Evolutionary conservation across 2,329 filamentous ascomycete genomes (phyloP).

Genomic region (Fusarium sp.): DNA sequence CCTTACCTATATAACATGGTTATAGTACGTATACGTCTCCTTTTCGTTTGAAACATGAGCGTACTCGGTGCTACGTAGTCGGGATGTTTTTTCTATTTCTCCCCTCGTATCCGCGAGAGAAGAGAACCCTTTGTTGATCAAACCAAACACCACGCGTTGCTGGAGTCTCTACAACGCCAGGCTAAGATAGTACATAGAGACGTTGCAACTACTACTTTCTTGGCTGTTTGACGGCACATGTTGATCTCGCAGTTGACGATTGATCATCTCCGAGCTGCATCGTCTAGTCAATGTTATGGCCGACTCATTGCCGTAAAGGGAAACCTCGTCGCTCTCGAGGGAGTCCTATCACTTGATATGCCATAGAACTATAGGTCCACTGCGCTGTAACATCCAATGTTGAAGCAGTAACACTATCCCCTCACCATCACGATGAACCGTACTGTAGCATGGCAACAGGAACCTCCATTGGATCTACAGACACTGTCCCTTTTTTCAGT

Average conservation of each 20-base stretch:
- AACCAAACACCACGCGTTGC: not conserved
- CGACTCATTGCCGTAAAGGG: not conserved
- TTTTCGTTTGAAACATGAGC: constrained; percentile 30
- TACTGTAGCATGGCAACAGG: not conserved
- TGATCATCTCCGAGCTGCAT: constrained; percentile 18
- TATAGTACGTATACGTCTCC: not conserved
- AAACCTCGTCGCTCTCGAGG: constrained; percentile 10
- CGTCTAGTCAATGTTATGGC: not conserved
- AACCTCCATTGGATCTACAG: constrained; percentile 14
- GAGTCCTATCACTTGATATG: constrained; percentile 6
- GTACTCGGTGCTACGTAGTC: constrained; percentile 3
- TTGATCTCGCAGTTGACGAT: constrained; percentile 1
- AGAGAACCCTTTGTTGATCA: constrained; percentile 8
- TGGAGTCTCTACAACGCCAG: not conserved
- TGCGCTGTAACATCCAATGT: constrained; percentile 20
- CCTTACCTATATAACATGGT: constrained; percentile 25
- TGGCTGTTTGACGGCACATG: constrained; percentile 16
- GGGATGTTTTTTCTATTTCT: not conserved
- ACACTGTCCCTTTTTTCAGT: constrained; percentile 23
- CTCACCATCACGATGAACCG: constrained; percentile 12
- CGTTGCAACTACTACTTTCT: constrained; percentile 6
- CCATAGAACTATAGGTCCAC: constrained; percentile 13
- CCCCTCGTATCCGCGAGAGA: constrained; percentile 6
- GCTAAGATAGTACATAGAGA: not conserved
- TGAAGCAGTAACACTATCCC: constrained; percentile 15